Conservation (phyloP, 257 asterid genomes). For the Pogostemon cablin region DNA sequence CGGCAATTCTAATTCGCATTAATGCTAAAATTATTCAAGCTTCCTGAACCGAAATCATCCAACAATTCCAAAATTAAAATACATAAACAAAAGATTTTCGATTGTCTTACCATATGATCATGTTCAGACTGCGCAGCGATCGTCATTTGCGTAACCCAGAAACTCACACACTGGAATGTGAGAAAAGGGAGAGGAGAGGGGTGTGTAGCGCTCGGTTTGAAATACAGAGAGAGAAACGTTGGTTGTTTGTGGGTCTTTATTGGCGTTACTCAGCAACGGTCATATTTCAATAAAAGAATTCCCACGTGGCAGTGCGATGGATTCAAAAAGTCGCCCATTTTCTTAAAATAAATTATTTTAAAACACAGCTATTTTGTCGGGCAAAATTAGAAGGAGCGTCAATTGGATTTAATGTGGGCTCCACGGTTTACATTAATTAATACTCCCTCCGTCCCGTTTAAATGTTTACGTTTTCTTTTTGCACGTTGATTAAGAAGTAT, state of each 20-base stretch:
- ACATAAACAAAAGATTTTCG: conserved; percentile 1
- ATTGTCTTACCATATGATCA: conserved; percentile 49
- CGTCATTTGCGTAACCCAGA: conserved; percentile 50
- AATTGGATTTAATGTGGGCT: no score
- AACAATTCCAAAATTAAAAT: background rate
- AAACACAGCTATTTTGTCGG: background rate
- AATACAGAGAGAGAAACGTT: conserved; percentile 22
- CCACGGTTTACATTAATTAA: no score
- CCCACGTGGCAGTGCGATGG: conserved; percentile 37
- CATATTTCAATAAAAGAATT: conserved; percentile 33
- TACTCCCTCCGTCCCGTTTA: no score
- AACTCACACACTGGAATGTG: conserved; percentile 33
- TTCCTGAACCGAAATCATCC: conserved; percentile 16
- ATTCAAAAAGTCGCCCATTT: conserved; percentile 17
- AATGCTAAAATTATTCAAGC: background rate
- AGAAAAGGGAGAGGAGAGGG: conserved; percentile 12
- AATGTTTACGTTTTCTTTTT: no score
- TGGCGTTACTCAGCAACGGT: conserved; percentile 49
- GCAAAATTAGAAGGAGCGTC: no score
- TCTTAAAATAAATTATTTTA: background rate
- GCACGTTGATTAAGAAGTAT: no score
- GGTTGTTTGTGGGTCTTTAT: conserved; percentile 20
- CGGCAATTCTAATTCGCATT: background rate
- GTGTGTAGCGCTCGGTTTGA: conserved; percentile 29
- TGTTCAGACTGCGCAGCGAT: conserved; percentile 59